phyloP scores from a whole-genome alignment of 371 early-diverging fungal genomes.

The Mucor circinelloides region DNA sequence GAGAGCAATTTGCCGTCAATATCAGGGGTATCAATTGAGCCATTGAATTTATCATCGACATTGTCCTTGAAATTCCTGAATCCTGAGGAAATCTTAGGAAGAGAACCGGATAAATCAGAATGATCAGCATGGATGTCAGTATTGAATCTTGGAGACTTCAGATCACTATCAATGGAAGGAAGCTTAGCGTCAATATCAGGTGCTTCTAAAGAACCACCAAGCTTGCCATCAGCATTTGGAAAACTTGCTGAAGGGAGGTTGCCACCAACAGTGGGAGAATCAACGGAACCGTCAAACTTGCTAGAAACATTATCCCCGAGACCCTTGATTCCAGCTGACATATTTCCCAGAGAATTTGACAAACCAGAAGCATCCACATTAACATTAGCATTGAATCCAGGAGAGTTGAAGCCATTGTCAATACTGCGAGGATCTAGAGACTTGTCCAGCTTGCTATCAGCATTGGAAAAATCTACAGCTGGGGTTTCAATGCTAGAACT shows the following conservation, averaged over 20 bases:
- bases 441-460: background rate
- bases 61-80: background rate
- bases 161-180: background rate
- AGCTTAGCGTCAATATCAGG: no score
- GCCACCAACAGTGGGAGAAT: background rate
- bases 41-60: background rate
- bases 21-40: background rate
- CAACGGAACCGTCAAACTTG: background rate
- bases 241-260: background rate
- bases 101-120: background rate
- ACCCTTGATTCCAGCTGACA: background rate
- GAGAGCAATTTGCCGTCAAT: background rate
- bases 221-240: background rate
- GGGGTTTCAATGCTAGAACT: no score
- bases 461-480: no score
- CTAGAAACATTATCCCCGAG: background rate
- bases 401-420: background rate
- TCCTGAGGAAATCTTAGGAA: background rate
- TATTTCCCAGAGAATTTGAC: background rate
- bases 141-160: background rate
- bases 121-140: background rate
- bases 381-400: no score
- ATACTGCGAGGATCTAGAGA: background rate
- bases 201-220: background rate
- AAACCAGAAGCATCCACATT: background rate